phyloP scores from a whole-genome alignment of 805 yeast genomes.

The Saccharomycopsis oosterbeekiorum region DNA sequence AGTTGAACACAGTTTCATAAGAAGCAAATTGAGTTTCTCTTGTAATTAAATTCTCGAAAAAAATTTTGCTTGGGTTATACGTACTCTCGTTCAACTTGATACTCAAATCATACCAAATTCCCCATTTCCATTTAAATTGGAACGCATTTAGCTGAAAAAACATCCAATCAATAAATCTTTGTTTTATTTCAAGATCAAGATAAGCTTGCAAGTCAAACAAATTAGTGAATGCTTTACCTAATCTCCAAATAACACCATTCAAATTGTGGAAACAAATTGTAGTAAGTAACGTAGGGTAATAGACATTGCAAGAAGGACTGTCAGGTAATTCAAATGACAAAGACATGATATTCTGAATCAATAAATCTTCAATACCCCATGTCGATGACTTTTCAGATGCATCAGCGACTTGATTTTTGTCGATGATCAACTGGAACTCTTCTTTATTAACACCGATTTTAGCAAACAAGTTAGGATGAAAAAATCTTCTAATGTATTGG shows the following conservation, averaged over 20 bases:
- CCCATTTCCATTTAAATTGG: conserved; percentile 96
- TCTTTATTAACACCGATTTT: conserved; percentile 73
- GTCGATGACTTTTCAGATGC: conserved; percentile 38
- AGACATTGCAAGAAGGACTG: conserved; percentile 57
- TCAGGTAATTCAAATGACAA: conserved; percentile 68
- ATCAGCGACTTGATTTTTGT: conserved; percentile 28
- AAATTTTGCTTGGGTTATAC: conserved; percentile 64
- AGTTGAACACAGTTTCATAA: conserved; percentile 56
- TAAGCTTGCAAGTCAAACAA: conserved; percentile 58
- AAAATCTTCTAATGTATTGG: conserved; percentile 61
- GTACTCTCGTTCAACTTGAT: conserved; percentile 32
- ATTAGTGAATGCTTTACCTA: conserved; percentile 84
- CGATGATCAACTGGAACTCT: conserved; percentile 38
- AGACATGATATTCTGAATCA: conserved; percentile 71
- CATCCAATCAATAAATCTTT: conserved; percentile 81
- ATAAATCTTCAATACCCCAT: conserved; percentile 86
- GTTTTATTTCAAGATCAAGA: conserved; percentile 67
- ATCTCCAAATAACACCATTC: conserved; percentile 80
- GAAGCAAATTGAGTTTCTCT: conserved; percentile 83
- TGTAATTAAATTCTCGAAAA: conserved; percentile 67
- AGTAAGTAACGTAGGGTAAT: conserved; percentile 75
- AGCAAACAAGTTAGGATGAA: conserved; percentile 55
- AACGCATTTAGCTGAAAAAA: conserved; percentile 87
- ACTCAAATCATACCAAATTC: conserved; percentile 73
- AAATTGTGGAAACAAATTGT: conserved; percentile 82